phyloP scores from a whole-genome alignment of 176 grass and related monocot genomes.

The Guadua angustifolia region DNA sequence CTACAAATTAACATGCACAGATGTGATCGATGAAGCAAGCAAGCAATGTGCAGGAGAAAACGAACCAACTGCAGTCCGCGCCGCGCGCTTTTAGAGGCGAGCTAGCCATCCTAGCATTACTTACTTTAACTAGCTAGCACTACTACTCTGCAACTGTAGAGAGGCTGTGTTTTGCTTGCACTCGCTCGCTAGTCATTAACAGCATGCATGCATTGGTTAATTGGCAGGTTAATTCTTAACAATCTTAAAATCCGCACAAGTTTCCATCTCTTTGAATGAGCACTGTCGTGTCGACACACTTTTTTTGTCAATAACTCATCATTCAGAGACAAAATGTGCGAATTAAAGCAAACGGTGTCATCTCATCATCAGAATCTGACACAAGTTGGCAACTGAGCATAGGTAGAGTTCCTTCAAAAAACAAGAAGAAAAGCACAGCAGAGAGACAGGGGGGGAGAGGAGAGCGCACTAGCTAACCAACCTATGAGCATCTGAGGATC shows the following conservation, averaged over 20 bases:
- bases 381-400: conserved; percentile 7
- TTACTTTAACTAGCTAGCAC: too few species aligned
- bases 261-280: neutral
- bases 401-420: neutral
- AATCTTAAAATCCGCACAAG: too few species aligned
- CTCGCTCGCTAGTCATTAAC: too few species aligned
- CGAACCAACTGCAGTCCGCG: too few species aligned
- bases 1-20: conserved; percentile 28
- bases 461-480: neutral
- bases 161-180: too few species aligned
- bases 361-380: neutral
- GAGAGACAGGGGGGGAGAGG: neutral
- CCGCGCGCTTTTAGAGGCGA: too few species aligned
- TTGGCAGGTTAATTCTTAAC: too few species aligned
- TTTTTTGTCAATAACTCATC: neutral
- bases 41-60: too few species aligned
- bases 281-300: neutral
- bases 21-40: too few species aligned
- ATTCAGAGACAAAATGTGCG: neutral
- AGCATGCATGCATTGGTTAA: too few species aligned
- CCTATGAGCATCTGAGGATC: conserved; percentile 34
- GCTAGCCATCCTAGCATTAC: too few species aligned
- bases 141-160: too few species aligned
- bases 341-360: neutral
- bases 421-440: neutral